These are phyloP conservation scores for Schizosaccharomyces pombe DNA, from an alignment of 805 yeast genomes.

Conservation along the genomic window DNA sequence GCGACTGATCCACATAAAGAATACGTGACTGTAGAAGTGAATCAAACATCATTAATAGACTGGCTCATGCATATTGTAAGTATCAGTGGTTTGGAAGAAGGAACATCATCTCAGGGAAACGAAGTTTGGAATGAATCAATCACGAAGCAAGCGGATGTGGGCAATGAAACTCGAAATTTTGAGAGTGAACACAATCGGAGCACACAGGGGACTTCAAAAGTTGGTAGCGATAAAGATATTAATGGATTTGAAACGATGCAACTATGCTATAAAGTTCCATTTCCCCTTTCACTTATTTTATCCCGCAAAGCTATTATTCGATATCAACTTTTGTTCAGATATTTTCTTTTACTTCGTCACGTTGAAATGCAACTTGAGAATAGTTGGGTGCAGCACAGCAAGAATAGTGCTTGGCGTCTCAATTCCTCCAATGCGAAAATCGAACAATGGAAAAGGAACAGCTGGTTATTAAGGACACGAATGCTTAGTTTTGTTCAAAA, in stretches of 20 bases:
- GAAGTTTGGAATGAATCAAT: background rate
- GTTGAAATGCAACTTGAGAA: slow-evolving; percentile 34
- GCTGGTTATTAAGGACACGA: slow-evolving; percentile 18
- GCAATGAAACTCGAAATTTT: too few species aligned
- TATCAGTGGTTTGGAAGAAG: slow-evolving; percentile 16
- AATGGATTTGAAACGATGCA: slow-evolving; percentile 17
- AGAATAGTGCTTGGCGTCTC: slow-evolving; percentile 42
- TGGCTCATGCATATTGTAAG: slow-evolving; percentile 17
- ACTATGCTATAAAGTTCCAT: slow-evolving; percentile 33
- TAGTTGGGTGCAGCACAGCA: slow-evolving; percentile 49
- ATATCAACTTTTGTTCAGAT: slow-evolving; percentile 59
- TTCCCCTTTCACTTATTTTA: slow-evolving; percentile 60
- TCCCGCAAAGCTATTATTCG: slow-evolving; percentile 49
- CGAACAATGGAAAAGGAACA: slow-evolving; percentile 11
- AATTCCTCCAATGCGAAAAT: slow-evolving; percentile 17
- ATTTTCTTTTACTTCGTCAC: slow-evolving; percentile 38
- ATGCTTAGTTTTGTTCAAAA: slow-evolving; percentile 35
- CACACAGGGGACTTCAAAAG: background rate
- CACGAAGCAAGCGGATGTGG: background rate
- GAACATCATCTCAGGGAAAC: slow-evolving; percentile 7
- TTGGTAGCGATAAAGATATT: slow-evolving; percentile 7
- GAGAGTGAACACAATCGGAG: slow-evolving; percentile 1
- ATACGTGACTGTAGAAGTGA: slow-evolving; percentile 15
- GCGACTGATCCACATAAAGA: slow-evolving; percentile 17
- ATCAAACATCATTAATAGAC: slow-evolving; percentile 15